These are phyloP conservation scores for Kregervanrija delftensis DNA, from an alignment of 805 yeast species.

Conservation along the genomic window DNA sequence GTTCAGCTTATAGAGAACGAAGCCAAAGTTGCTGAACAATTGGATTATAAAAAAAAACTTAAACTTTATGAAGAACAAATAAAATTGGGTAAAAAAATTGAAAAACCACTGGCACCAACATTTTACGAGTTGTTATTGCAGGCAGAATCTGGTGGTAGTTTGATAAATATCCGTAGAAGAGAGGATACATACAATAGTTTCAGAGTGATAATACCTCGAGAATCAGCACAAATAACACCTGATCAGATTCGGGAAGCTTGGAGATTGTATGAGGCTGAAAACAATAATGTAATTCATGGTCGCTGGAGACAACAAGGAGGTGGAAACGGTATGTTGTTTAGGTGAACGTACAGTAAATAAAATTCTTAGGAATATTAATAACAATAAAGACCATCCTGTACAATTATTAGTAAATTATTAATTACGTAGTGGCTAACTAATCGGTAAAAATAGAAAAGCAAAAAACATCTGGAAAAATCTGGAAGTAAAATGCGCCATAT, in stretches of 20 bases:
- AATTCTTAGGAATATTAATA: no score
- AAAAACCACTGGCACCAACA: slow-evolving; percentile 22
- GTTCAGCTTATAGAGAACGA: slow-evolving; percentile 54
- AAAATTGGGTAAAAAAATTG: slow-evolving; percentile 16
- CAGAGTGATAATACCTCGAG: slow-evolving; percentile 20
- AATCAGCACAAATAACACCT: slow-evolving; percentile 61
- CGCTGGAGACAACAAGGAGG: slow-evolving; percentile 71
- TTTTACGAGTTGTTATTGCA: slow-evolving; percentile 8
- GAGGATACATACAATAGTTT: slow-evolving; percentile 13
- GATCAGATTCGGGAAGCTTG: slow-evolving; percentile 87
- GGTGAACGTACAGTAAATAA: slow-evolving; percentile 27
- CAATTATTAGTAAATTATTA: no score
- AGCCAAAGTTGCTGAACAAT: slow-evolving; percentile 31
- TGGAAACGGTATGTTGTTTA: slow-evolving; percentile 62
- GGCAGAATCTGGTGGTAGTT: slow-evolving; percentile 2
- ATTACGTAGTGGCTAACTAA: no score
- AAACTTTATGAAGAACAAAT: slow-evolving; percentile 24
- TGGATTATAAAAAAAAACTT: slow-evolving; percentile 34
- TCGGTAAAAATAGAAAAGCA: background rate
- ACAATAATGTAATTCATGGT: slow-evolving; percentile 50
- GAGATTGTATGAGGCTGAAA: slow-evolving; percentile 66
- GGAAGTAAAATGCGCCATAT: no score
- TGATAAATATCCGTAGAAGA: slow-evolving; percentile 1
- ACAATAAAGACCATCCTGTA: no score
- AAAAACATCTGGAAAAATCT: no score